phyloP scores from a whole-genome alignment of 2,329 filamentous ascomycete species.

The Neophaeococcomyces aloes region DNA sequence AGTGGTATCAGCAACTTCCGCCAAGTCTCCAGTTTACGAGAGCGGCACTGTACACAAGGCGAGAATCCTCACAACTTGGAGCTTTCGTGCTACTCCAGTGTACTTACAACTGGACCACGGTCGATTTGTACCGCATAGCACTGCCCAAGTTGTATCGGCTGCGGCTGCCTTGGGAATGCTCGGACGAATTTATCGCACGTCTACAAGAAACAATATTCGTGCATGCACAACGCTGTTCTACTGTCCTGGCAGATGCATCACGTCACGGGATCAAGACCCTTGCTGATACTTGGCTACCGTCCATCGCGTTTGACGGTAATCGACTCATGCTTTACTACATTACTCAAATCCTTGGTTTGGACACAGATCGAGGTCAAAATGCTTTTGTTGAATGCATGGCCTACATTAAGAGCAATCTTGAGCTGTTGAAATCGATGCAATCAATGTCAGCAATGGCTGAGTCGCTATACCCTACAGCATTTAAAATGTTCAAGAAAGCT shows the following conservation, averaged over 20 bases:
- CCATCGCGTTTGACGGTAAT: conserved; percentile 40
- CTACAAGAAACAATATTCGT: conserved; percentile 9
- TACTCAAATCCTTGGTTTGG: conserved; percentile 30
- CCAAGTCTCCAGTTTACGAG: conserved; percentile 36
- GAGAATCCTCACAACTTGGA: conserved; percentile 39
- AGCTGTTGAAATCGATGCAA: conserved; percentile 19
- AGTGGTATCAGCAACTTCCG: conserved; percentile 35
- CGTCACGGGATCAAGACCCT: conserved; percentile 34
- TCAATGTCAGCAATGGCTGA: conserved; percentile 19
- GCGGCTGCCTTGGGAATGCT: conserved; percentile 16
- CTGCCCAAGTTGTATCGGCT: conserved; percentile 38
- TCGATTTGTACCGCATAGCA: conserved; percentile 39
- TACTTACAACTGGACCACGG: conserved; percentile 38
- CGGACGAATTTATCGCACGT: conserved; percentile 4
- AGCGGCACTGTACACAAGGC: conserved; percentile 37
- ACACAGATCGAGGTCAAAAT: conserved; percentile 11
- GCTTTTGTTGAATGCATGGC: conserved; percentile 9
- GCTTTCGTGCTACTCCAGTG: conserved; percentile 38
- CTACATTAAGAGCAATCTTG: conserved; percentile 20
- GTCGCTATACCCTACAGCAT: conserved; percentile 11
- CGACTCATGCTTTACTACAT: conserved; percentile 41
- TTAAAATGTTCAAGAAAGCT: conserved; percentile 8
- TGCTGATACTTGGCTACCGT: conserved; percentile 37
- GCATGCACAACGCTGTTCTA: conserved; percentile 4
- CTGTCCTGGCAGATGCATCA: conserved; percentile 26